Base-by-base conservation (phyloP, 257 asterid species). In the Buddleja alternifolia region DNA sequence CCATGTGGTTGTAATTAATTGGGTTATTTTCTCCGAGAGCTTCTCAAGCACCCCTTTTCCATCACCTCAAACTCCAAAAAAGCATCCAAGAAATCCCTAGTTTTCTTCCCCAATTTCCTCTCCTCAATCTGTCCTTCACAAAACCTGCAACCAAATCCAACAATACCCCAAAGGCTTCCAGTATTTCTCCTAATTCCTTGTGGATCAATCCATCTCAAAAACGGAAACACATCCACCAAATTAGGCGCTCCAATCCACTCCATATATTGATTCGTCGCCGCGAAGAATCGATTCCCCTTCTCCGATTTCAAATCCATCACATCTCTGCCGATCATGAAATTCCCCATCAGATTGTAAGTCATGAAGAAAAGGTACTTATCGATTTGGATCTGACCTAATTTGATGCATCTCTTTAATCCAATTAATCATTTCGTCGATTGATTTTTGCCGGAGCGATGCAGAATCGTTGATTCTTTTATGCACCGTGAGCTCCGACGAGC, bases 31-130 rank as follows among this genome's bases (percentile, higher is more conserved):
- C n/a, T n/a, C n/a, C n/a, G 88, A 69, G 51, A 86, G 46, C 47
- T 73, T 66, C 10, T 56, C 67, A 5, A 71, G 73, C 44, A 73
- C 77, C 50, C 74, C 80, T 14, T 75, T 77, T 47, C 80, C 60
- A n/a, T 61, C 79, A 39, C 82, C 88, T 78, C 78, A 39, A 57
- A 80, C n/a, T 80, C 85, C 59, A 82, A 46, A 60, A 86, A 6
- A 0, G 76, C 86, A 17, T 86, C 86, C 70, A 86, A 64, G 62
- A 78, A 84, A 67, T 87, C 94, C 6, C 64, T 74, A 7, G 15
- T 36, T 1, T 53, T 71, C 8, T 25, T 56, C 1, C 10, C 73
- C 34, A 29, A 29, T 40, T 54, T 73, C 23, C 20, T 51, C 53
- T 84, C 82, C 23, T 64, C 46, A 8, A 66, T 52, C 6, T 70